Conservation (phyloP, 169 alveolate species). For the Eimeria tenella region DNA sequence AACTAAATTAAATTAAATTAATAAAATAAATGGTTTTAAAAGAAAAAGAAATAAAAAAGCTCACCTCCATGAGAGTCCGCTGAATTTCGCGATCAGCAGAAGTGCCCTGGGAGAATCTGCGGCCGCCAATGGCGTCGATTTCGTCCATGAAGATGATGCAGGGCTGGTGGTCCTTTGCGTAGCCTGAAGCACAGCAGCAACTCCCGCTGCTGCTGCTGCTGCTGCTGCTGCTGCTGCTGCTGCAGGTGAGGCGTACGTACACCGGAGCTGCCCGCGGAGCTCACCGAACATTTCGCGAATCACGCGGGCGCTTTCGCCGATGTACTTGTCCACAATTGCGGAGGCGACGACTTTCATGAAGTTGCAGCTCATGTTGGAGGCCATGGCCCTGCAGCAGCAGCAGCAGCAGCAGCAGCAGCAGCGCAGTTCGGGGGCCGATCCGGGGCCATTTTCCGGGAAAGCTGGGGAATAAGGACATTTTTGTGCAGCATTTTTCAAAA, state of each 20-base stretch:
- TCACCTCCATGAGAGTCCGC: conserved; percentile 96
- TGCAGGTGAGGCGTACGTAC: too few relatives aligned
- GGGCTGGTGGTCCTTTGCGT: conserved; percentile 99
- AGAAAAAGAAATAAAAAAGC: neutral
- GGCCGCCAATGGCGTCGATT: conserved; percentile 99
- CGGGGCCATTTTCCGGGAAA: conserved; percentile 2
- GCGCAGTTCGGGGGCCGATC: neutral
- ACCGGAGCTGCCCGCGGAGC: conserved; percentile 43
- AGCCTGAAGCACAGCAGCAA: conserved; percentile 87
- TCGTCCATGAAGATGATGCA: conserved; percentile 99
- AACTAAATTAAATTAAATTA: too few relatives aligned
- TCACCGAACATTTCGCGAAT: conserved; percentile 99
- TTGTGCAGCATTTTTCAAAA: too few relatives aligned
- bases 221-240: too few relatives aligned
- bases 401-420: too few relatives aligned
- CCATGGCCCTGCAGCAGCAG: conserved; percentile 97
- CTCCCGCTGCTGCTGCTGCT: too few relatives aligned
- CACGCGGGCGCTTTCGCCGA: conserved; percentile 99
- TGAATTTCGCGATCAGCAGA: conserved; percentile 99
- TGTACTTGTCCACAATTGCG: conserved; percentile 99
- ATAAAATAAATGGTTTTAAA: too few relatives aligned
- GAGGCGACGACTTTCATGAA: conserved; percentile 98
- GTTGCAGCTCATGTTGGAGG: conserved; percentile 98
- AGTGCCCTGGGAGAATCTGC: conserved; percentile 98
- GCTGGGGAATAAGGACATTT: neutral